Evolutionary conservation across 495 filamentous ascomycete species (phyloP).

Genomic region (Trichocladium antarcticum): DNA sequence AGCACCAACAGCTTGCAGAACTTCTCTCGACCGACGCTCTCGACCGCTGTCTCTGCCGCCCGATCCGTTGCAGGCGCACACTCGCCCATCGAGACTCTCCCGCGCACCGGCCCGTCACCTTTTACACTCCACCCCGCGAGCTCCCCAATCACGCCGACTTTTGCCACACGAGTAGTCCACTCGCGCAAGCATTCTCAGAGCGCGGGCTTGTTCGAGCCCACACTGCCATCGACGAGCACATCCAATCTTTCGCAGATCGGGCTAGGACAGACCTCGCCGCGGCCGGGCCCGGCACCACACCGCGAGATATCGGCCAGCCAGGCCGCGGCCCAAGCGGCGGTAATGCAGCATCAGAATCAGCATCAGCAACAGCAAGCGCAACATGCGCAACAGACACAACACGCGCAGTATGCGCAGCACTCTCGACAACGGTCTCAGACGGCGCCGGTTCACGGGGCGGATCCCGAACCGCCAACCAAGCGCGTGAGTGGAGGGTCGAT

Average conservation of each 20-base stretch:
- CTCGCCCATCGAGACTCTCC: constrained; percentile 19
- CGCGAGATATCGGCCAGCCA: constrained; percentile 54
- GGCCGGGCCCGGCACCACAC: constrained; percentile 35
- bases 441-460: constrained; percentile 37
- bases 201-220: constrained; percentile 83
- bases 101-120: constrained; percentile 32
- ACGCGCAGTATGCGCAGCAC: constrained; percentile 20
- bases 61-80: constrained; percentile 24
- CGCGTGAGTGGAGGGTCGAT: constrained; percentile 39
- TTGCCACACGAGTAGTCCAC: constrained; percentile 27
- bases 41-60: constrained; percentile 30
- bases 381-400: constrained; percentile 33
- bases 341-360: constrained; percentile 48
- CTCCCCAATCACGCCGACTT: constrained; percentile 24
- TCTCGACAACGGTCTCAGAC: constrained; percentile 63
- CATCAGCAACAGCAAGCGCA: constrained; percentile 39
- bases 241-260: constrained; percentile 44
- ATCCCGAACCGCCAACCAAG: constrained; percentile 27
- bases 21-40: constrained; percentile 43
- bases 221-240: constrained; percentile 55
- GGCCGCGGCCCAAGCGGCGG: constrained; percentile 85
- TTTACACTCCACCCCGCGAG: constrained; percentile 30
- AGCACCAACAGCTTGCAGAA: constrained; percentile 37
- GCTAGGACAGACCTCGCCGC: constrained; percentile 26
- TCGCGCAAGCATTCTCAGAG: constrained; percentile 53